Percentiles rank a stretch among this genome's conserved stretches.
phyloP scores from a whole-genome alignment of 129 eudicot species.

The Lactuca sativa region DNA sequence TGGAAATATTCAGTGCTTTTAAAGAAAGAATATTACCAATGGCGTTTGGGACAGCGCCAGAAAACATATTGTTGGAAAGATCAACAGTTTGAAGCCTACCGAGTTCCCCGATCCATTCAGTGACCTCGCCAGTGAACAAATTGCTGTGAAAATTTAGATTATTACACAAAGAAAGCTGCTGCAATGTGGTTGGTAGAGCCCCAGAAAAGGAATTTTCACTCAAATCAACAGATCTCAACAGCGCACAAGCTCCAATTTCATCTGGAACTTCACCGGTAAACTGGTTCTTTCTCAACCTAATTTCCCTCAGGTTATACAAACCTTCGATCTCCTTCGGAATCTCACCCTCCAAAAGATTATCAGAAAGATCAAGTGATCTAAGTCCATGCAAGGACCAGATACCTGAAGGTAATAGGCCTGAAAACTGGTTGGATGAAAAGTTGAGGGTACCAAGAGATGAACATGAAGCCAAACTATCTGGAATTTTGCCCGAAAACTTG shows the following conservation, averaged over 20 bases:
- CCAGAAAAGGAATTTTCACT: conserved; percentile 70
- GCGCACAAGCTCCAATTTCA: conserved; percentile 68
- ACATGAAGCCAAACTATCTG: conserved; percentile 70
- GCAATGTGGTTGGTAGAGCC: conserved; percentile 61
- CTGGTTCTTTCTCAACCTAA: conserved; percentile 54
- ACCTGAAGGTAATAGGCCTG: conserved; percentile 60
- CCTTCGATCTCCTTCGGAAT: conserved; percentile 65
- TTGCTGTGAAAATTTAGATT: conserved; percentile 47
- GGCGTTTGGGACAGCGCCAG: conserved; percentile 61
- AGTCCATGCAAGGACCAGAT: conserved; percentile 68
- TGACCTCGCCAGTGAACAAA: conserved; percentile 52
- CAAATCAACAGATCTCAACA: conserved; percentile 72
- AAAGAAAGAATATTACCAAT: conserved; percentile 68
- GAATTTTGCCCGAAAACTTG: conserved; percentile 63
- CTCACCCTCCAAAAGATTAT: conserved; percentile 67
- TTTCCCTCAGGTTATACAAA: conserved; percentile 55
- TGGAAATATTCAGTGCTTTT: conserved; percentile 58
- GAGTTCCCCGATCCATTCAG: conserved; percentile 81
- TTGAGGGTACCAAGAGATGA: conserved; percentile 55
- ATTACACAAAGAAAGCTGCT: conserved; percentile 58
- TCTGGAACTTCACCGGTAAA: conserved; percentile 63
- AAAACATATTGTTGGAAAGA: conserved; percentile 60
- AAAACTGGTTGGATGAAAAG: conserved; percentile 67
- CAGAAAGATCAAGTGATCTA: conserved; percentile 71
- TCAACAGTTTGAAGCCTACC: conserved; percentile 65